Evolutionary conservation across 495 filamentous ascomycete genomes (phyloP), one percentile per base, ranked within the genome.

Genomic region (Oleoguttula mirabilis): DNA sequence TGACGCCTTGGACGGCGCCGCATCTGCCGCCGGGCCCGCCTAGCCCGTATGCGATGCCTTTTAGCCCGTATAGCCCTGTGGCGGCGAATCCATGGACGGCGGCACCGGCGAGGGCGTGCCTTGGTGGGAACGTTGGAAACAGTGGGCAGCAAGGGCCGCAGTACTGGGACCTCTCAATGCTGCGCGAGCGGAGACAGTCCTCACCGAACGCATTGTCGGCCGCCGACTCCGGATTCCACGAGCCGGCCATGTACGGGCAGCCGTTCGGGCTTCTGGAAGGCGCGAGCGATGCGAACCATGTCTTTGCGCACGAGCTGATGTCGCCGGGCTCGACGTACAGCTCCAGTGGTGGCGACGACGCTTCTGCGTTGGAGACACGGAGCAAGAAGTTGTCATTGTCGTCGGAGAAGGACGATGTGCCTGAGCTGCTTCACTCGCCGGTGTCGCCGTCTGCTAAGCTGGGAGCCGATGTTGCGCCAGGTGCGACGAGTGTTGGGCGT

Each of bases 151-250:
- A n/a, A n/a, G n/a, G n/a, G n/a, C 41, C 43, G 3, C 37, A 48
- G 14, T 51, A 46, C 35, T 51, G 47, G 47, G 47, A 51, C 33
- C 37, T 45, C 12, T 39, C 41, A 16, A 45, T 50, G 41, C 32
- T 45, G 35, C 28, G 27, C 10, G 47, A 46, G 27, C 4, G 24
- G 5, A 35, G 39, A 10, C 22, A 15, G 17, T 39, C 40, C 21
- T 40, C 41, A 6, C 32, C 47, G 5, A 4, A 35, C 15, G 19
- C 24, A n/a, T 33, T 36, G 2, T 41, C 42, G 2, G 16, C 31
- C 20, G 28, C 28, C 2, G 47, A 46, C 42, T 51, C 36, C n/a
- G 47, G 42, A 20, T 51, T 45, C 21, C 32, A 41, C 21, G 41
- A 51, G 36, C 41, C 47, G 2, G 19, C 42, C 16, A 19, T 25